phyloP scores from a whole-genome alignment of 768 basidiomycete species.

The Mycena olivaceomarginata region DNA sequence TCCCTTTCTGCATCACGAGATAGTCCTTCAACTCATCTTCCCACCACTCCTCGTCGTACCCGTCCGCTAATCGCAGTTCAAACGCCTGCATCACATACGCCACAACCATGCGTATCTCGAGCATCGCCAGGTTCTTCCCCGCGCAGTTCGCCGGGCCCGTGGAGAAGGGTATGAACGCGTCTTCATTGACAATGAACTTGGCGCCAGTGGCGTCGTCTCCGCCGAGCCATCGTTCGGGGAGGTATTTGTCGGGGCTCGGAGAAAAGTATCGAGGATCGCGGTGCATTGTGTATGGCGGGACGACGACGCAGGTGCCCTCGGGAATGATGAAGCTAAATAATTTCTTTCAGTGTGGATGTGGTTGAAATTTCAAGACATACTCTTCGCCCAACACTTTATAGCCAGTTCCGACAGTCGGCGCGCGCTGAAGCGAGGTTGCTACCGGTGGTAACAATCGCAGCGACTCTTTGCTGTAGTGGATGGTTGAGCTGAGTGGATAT shows the following conservation, averaged over 20 bases:
- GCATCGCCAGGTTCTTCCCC: slow-evolving; percentile 64
- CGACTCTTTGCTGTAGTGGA: too few relatives aligned
- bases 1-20: slow-evolving; percentile 60
- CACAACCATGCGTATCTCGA: slow-evolving; percentile 64
- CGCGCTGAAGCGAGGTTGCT: too few relatives aligned
- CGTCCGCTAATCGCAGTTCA: slow-evolving; percentile 62
- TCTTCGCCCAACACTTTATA: too few relatives aligned
- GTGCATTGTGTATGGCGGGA: slow-evolving; percentile 47
- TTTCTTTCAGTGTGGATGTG: not conserved
- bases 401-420: too few relatives aligned
- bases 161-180: slow-evolving; percentile 68
- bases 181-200: slow-evolving; percentile 53
- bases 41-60: slow-evolving; percentile 58
- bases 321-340: slow-evolving; percentile 50
- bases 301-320: slow-evolving; percentile 62
- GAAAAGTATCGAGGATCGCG: slow-evolving; percentile 67
- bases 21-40: slow-evolving; percentile 59
- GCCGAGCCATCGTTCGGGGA: slow-evolving; percentile 64
- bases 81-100: slow-evolving; percentile 61
- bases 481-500: too few relatives aligned
- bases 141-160: slow-evolving; percentile 65
- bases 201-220: slow-evolving; percentile 39
- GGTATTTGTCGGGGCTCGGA: slow-evolving; percentile 52
- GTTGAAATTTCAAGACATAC: too few relatives aligned
- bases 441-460: too few relatives aligned